Conservation (phyloP, 1,284 basidiomycete genomes). For the Leccinum cinnamomeum region DNA sequence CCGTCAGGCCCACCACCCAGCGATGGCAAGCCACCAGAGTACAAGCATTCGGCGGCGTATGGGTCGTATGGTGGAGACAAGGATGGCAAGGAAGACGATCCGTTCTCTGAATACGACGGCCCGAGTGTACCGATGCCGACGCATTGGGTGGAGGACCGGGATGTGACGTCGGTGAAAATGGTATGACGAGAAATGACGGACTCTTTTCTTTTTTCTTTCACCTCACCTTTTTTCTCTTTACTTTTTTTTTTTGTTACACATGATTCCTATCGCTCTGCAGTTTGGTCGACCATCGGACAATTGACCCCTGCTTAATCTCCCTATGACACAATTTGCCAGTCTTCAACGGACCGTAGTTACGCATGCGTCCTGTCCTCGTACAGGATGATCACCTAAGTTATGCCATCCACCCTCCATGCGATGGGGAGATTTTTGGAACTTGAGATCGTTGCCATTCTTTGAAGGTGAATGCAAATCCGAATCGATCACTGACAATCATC, state of each 20-base stretch:
- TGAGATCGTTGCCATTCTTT: not conserved
- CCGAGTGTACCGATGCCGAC: slow-evolving; percentile 36
- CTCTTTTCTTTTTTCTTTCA: not conserved
- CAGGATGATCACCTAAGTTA: not conserved
- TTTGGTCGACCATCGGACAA: not conserved
- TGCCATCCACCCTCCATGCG: not conserved
- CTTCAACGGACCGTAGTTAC: not conserved
- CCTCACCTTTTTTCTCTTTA: not conserved
- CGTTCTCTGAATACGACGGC: slow-evolving; percentile 32
- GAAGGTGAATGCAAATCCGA: not conserved
- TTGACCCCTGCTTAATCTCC: not conserved
- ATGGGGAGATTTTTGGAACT: not conserved
- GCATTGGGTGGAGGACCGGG: slow-evolving; percentile 37
- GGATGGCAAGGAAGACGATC: slow-evolving; percentile 29
- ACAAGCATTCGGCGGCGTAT: slow-evolving; percentile 23
- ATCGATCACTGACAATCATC: not conserved
- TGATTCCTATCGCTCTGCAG: not conserved
- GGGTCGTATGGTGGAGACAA: slow-evolving; percentile 17
- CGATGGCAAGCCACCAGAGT: slow-evolving; percentile 34
- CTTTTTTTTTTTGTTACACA: not conserved
- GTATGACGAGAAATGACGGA: slow-evolving; percentile 6
- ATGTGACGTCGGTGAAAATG: slow-evolving; percentile 12
- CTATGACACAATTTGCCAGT: not conserved
- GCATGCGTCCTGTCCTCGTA: not conserved
- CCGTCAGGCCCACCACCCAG: slow-evolving; percentile 27